These are phyloP conservation scores for Phytophthora tubulina DNA, from an alignment of 352 stramenopile genomes.

Conservation along the genomic window DNA sequence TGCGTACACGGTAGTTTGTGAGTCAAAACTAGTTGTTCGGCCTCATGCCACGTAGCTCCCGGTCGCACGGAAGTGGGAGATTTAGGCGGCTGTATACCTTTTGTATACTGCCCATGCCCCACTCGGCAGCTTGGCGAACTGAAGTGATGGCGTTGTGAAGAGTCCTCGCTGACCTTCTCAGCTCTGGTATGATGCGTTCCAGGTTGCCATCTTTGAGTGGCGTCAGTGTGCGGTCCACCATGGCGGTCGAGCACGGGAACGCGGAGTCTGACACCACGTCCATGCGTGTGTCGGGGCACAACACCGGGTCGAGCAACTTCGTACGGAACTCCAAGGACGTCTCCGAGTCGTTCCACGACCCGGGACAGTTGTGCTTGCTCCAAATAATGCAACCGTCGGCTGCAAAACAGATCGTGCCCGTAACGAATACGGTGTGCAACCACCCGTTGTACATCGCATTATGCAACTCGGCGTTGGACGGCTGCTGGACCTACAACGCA, in stretches of 20 bases:
- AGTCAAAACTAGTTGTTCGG: conserved; percentile 5
- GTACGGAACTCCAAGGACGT: too few relatives aligned
- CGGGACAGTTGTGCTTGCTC: too few relatives aligned
- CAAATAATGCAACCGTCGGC: too few relatives aligned
- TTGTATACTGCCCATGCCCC: too few relatives aligned
- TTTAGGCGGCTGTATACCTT: too few relatives aligned
- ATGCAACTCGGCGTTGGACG: not conserved
- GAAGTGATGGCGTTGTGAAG: conserved; percentile 9
- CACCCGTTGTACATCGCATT: too few relatives aligned
- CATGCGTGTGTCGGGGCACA: conserved; percentile 9
- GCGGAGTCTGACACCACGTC: conserved; percentile 7
- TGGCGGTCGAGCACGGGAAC: conserved; percentile 4
- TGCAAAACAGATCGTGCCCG: too few relatives aligned
- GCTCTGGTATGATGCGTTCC: not conserved
- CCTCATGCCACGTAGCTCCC: not conserved
- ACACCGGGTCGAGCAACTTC: conserved; percentile 5
- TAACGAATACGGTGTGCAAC: too few relatives aligned
- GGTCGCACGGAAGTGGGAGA: not conserved
- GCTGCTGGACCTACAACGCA: conserved; percentile 16
- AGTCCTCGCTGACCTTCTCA: not conserved
- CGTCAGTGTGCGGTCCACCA: not conserved
- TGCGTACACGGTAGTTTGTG: not conserved
- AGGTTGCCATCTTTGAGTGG: too few relatives aligned
- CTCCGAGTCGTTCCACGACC: too few relatives aligned
- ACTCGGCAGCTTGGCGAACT: not conserved